Conservation (phyloP, 352 stramenopile species). For the Pythium apleroticum region DNA sequence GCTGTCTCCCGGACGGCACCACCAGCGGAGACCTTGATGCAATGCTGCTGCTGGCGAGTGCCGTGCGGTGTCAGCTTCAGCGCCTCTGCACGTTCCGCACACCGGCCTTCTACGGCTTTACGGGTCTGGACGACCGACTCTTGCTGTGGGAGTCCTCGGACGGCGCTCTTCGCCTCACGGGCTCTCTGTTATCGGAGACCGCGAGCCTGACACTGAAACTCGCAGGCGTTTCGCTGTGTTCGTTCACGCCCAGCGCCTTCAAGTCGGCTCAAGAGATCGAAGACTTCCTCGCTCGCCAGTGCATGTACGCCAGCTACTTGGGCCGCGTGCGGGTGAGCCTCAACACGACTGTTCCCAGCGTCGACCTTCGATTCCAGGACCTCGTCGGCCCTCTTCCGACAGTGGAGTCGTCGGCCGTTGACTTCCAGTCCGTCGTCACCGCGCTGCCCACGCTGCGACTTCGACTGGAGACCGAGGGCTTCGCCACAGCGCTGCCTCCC, state of each 20-base stretch:
- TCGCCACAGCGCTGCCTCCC: slow-evolving; percentile 24
- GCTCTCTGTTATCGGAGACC: slow-evolving; percentile 1
- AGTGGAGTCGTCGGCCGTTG: slow-evolving; percentile 27
- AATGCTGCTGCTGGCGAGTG: slow-evolving; percentile 47
- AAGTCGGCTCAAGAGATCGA: slow-evolving; percentile 32
- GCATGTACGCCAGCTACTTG: slow-evolving; percentile 48
- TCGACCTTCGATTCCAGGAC: slow-evolving; percentile 49
- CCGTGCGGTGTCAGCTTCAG: slow-evolving; percentile 52
- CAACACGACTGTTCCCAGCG: slow-evolving; percentile 19
- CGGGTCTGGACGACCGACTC: slow-evolving; percentile 32
- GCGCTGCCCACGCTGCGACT: slow-evolving; percentile 33
- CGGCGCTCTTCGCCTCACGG: slow-evolving; percentile 11
- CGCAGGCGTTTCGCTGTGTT: slow-evolving; percentile 37
- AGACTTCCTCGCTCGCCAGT: slow-evolving; percentile 36
- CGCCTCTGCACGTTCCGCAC: slow-evolving; percentile 40
- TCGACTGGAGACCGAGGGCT: slow-evolving; percentile 35
- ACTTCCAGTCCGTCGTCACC: slow-evolving; percentile 10
- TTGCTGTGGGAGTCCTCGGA: slow-evolving; percentile 50
- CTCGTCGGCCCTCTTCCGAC: slow-evolving; percentile 47
- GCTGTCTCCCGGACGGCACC: slow-evolving; percentile 30
- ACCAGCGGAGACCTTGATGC: slow-evolving; percentile 29
- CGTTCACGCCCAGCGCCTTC: slow-evolving; percentile 31
- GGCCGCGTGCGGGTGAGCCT: slow-evolving; percentile 32
- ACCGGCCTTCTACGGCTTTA: slow-evolving; percentile 23
- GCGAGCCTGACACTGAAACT: slow-evolving; percentile 35